phyloP scores from a whole-genome alignment of 305 asterid genomes.

The Fraxinus sp. region DNA sequence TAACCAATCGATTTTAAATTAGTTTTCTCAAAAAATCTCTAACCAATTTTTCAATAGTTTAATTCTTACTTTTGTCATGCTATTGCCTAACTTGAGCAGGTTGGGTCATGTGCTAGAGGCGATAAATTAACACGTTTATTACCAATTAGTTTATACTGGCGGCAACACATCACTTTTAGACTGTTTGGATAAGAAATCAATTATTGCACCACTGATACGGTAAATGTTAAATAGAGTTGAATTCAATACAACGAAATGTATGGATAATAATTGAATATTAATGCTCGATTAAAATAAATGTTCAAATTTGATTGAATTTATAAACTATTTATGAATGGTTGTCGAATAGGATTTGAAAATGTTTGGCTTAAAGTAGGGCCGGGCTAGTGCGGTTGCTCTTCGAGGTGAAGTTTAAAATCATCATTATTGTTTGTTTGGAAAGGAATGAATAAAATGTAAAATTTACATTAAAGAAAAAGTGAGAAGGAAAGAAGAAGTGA shows the following conservation, averaged over 20 bases:
- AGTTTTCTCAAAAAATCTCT: not conserved
- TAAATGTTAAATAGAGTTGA: no score
- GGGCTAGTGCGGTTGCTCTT: not conserved
- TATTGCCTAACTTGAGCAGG: not conserved
- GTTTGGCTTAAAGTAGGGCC: not conserved
- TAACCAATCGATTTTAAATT: not conserved
- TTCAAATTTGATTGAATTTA: no score
- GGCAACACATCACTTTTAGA: not conserved
- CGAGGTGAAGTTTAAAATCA: not conserved
- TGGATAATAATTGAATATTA: not conserved
- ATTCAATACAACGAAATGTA: not conserved
- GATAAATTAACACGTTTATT: not conserved
- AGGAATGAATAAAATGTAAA: not conserved
- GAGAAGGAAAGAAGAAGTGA: not conserved
- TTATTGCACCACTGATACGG: not conserved
- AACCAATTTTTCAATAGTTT: not conserved
- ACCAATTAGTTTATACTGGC: not conserved
- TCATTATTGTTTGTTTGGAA: not conserved
- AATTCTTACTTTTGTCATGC: not conserved
- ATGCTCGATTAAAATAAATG: no score
- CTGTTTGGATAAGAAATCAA: not conserved
- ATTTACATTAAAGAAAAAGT: not conserved
- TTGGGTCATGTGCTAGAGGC: not conserved
- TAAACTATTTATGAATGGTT: no score
- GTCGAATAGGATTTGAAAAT: no score